Base-by-base conservation (phyloP, 2,329 filamentous ascomycete genomes). In the Pseudogymnoascus pannorum region DNA sequence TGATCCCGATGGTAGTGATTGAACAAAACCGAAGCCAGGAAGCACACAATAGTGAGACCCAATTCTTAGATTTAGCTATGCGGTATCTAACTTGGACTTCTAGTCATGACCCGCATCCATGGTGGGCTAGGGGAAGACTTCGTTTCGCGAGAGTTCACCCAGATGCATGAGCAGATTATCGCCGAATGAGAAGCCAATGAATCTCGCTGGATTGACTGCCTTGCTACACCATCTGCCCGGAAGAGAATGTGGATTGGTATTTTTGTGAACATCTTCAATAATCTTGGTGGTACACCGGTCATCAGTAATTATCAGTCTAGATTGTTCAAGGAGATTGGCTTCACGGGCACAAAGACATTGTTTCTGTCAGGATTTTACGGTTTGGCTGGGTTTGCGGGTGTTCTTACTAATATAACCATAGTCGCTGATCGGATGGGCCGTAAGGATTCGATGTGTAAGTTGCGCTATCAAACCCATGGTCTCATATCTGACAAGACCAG, bases 221-320 rank as follows among this genome's bases (percentile, higher is more conserved):
- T 63, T 26, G 12, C 26, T 7, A 62, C 38, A 3, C 60, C 54
- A 4, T 61, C 60, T 40, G 57, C 60, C 11, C 57, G 60, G 12
- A 58, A 38, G 22, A 58, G 62, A 18, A 60, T 62, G 14, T 61
- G 48, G 18, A 33, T 62, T 12, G 57, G 60, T 20, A 24, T 62
- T 24, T 62, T 64, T 22, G 42, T 64, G 18, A 60, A 48, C 12
- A 58, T 62, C n/a, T 62, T 64, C 22, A 62, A 60, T 16, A 68
- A 74, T 58, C 68, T 75, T 26, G 71, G 68, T 44, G 73, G 73
- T 7, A 72, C 73, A 0, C 66, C 69, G 1, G 72, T 73, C 36
- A 75, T 75, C 22, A 72, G 75, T 58, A 74, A 75, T 9, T 64
- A 64, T 16, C 61, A 64, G 44, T 60, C 60, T 24, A 36, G 22